Base-by-base conservation (phyloP, 2,329 filamentous ascomycete species). In the Plectosphaerella sp. region DNA sequence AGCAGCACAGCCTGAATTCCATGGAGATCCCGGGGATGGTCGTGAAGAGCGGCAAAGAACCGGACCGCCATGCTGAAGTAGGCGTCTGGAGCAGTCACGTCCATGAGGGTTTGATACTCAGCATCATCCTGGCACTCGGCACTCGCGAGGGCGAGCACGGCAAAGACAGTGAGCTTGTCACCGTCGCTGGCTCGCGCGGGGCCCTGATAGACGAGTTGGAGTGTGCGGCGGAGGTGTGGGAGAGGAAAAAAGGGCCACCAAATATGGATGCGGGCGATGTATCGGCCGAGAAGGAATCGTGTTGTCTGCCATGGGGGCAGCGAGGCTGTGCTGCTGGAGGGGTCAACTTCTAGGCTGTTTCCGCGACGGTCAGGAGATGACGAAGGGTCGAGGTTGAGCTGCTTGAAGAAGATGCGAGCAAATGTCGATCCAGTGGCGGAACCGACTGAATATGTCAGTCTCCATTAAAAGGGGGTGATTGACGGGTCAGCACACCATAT, bases 231-330 rank as follows among this genome's bases (percentile, higher is more conserved):
- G 15, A 62, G 46, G 4, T 45, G 20, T 1, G 56, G 58, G n/a
- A 64, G 55, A 14, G 52, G 54, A 3, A 64, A 41, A n/a, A 63
- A 53, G 2, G 61, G 61, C 61, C 61, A 64, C 60, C 61, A 64
- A 3, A 50, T 25, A n/a, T 64, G 61, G n/a, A 63, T 47, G 2
- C 53, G 53, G 20, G 56, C 52, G 25, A 64, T 62, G 28, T 62
- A 63, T 8, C 48, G 50, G 11, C 35, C 28, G 10, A 62, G 35
- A 3, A 61, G 53, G 7, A 53, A 50, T 15, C 46, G 52, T 3
- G 61, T 58, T 5, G 58, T 47, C 3, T 52, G 41, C 14, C 56
- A 55, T 2, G 61, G 56, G 2, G 61, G 61, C 4, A 64, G 51
- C 1, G 51, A 53, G n/a, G 60, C 60, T 20, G 53, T 55, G 37